A percentile compares a stretch with the other conserved stretches of the same genome.
These are phyloP conservation scores for Furculomyces boomerangus DNA, from an alignment of 371 early-diverging fungal genomes.

Conservation along the genomic window DNA sequence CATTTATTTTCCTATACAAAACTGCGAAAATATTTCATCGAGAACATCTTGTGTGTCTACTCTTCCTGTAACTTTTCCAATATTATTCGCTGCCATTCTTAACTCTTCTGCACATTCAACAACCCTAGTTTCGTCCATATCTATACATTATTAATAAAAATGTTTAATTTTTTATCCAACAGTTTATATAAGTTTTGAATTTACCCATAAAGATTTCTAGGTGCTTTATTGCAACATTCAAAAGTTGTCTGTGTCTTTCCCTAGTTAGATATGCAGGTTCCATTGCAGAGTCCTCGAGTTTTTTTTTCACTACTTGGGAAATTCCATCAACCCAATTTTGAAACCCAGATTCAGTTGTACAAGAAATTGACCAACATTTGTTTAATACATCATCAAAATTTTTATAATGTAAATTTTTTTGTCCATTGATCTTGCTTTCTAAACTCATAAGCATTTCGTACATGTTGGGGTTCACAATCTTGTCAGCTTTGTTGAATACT, in stretches of 20 bases:
- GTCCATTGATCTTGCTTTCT: no score
- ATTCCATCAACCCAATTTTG: slow-evolving; percentile 31
- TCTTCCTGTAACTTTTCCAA: slow-evolving; percentile 58
- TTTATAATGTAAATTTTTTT: no score
- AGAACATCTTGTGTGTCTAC: slow-evolving; percentile 59
- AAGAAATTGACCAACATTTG: slow-evolving; percentile 35
- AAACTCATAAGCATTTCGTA: no score
- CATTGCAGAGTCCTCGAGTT: slow-evolving; percentile 29
- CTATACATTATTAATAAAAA: slow-evolving; percentile 3
- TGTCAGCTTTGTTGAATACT: not conserved
- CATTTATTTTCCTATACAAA: slow-evolving; percentile 65
- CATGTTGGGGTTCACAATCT: not conserved
- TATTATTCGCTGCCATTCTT: slow-evolving; percentile 40
- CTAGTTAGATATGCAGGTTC: slow-evolving; percentile 41
- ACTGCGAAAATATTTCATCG: slow-evolving; percentile 56
- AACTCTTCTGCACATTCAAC: slow-evolving; percentile 67
- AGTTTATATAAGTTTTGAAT: not conserved
- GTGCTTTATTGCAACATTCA: slow-evolving; percentile 34
- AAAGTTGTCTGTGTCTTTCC: slow-evolving; percentile 48
- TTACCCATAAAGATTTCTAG: slow-evolving; percentile 35
- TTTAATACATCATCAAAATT: not conserved
- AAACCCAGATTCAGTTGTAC: slow-evolving; percentile 38
- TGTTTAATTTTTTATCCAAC: not conserved
- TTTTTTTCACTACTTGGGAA: slow-evolving; percentile 28
- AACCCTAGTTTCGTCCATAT: slow-evolving; percentile 23